Conservation (phyloP, 2,329 filamentous ascomycete species). For the Colletotrichum ledebouriae region DNA sequence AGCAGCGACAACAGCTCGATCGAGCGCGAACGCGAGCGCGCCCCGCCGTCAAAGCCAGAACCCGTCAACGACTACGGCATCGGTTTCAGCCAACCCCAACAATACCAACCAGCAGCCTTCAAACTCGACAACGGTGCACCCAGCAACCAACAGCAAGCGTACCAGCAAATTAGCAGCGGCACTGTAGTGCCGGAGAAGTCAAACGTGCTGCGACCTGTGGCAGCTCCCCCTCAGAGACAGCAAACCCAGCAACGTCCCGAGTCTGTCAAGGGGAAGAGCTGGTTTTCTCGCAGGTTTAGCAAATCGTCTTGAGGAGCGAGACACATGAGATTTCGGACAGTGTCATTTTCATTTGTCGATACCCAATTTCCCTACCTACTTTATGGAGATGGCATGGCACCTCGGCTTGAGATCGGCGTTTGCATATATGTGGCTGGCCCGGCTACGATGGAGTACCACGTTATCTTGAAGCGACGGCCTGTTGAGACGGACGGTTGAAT, state of each 20-base stretch:
- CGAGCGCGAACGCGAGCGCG: constrained; percentile 81
- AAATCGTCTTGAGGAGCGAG: constrained; percentile 56
- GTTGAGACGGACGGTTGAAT: neutral
- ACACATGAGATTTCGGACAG: constrained; percentile 20
- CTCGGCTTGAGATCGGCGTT: constrained; percentile 11
- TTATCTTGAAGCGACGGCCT: neutral
- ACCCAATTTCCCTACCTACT: constrained; percentile 38
- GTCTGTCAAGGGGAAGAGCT: constrained; percentile 86
- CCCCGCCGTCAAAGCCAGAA: constrained; percentile 66
- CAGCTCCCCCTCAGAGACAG: constrained; percentile 39
- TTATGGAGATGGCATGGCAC: constrained; percentile 16
- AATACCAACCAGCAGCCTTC: constrained; percentile 55
- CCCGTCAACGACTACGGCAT: constrained; percentile 76
- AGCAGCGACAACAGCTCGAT: constrained; percentile 95
- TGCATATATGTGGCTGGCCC: constrained; percentile 3
- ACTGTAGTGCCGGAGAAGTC: constrained; percentile 22
- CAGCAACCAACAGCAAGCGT: constrained; percentile 21
- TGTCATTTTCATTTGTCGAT: constrained; percentile 42
- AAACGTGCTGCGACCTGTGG: constrained; percentile 43
- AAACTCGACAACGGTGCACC: constrained; percentile 48
- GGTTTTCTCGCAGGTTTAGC: constrained; percentile 88
- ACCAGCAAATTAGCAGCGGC: constrained; percentile 23
- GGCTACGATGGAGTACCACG: neutral
- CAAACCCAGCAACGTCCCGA: constrained; percentile 49
- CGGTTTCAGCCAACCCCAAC: constrained; percentile 60